phyloP scores from a whole-genome alignment of 2,329 filamentous ascomycete species.

The Leptographium flavum region DNA sequence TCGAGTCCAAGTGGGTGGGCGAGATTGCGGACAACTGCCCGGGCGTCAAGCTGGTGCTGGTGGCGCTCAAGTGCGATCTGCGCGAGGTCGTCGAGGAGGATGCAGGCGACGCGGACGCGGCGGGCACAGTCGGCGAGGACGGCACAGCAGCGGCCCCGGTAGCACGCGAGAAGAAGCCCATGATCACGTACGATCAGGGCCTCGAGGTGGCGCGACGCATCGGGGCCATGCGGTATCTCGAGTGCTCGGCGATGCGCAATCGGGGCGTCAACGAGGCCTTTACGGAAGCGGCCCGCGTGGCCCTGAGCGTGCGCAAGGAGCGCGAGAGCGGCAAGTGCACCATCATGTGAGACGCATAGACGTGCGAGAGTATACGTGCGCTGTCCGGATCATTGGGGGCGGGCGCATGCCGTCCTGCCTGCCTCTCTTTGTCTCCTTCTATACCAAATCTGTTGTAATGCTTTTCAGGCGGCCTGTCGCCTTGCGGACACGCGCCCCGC shows the following conservation, averaged over 20 bases:
- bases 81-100: constrained; percentile 64
- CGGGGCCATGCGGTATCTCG: constrained; percentile 84
- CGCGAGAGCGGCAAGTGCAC: constrained; percentile 46
- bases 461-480: neutral
- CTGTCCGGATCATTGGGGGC: too few species aligned
- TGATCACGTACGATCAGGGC: constrained; percentile 84
- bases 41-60: constrained; percentile 84
- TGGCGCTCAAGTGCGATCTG: constrained; percentile 93
- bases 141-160: constrained; percentile 27
- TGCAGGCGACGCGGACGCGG: constrained; percentile 6
- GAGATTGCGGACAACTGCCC: constrained; percentile 98
- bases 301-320: constrained; percentile 57
- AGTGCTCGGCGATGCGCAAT: constrained; percentile 98
- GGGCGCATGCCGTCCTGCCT: neutral
- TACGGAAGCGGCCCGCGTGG: constrained; percentile 91
- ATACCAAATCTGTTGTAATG: neutral
- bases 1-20: constrained; percentile 95
- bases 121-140: constrained; percentile 39
- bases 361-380: too few species aligned
- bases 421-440: neutral
- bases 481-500: too few species aligned
- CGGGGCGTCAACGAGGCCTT: constrained; percentile 97
- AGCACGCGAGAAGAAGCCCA: constrained; percentile 46
- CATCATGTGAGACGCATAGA: constrained; percentile 34
- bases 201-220: constrained; percentile 84